A percentile compares a stretch with the other conserved stretches of the same genome.
Evolutionary conservation across 768 basidiomycete species (phyloP).

Genomic region (Pleurotus ostreatus): DNA sequence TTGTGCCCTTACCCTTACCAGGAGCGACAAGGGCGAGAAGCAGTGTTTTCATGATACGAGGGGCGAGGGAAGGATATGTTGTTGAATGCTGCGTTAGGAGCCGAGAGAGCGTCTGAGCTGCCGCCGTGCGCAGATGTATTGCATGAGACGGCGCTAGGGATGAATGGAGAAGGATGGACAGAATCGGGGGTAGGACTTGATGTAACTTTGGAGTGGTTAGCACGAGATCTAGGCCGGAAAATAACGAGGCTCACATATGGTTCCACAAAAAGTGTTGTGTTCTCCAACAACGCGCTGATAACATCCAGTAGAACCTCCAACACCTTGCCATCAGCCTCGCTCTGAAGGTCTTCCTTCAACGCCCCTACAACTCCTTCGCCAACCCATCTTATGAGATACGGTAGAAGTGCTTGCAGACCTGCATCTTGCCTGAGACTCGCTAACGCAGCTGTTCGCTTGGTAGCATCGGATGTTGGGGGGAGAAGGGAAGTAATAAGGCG

Average conservation of each 20-base stretch:
- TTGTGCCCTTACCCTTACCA: slow-evolving; percentile 71
- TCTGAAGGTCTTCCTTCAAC: slow-evolving; percentile 51
- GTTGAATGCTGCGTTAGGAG: slow-evolving; percentile 79
- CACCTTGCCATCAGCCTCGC: slow-evolving; percentile 62
- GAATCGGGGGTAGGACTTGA: slow-evolving; percentile 89
- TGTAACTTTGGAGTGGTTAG: slow-evolving; percentile 60
- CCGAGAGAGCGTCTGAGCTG: slow-evolving; percentile 81
- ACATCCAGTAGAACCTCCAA: slow-evolving; percentile 85
- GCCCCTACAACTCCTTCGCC: slow-evolving; percentile 79
- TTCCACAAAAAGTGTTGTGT: slow-evolving; percentile 87
- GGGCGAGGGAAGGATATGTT: slow-evolving; percentile 84
- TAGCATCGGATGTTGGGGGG: slow-evolving; percentile 60
- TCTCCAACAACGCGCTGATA: slow-evolving; percentile 80
- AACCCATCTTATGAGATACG: slow-evolving; percentile 94
- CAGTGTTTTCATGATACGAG: slow-evolving; percentile 92
- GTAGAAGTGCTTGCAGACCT: slow-evolving; percentile 85
- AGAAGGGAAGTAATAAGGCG: slow-evolving; percentile 83
- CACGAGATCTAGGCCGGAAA: neutral
- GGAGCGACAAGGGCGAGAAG: slow-evolving; percentile 76
- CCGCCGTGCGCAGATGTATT: slow-evolving; percentile 70
- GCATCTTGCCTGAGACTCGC: slow-evolving; percentile 88
- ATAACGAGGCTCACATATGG: slow-evolving; percentile 73
- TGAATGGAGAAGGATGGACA: slow-evolving; percentile 88
- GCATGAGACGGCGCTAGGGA: slow-evolving; percentile 71
- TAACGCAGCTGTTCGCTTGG: slow-evolving; percentile 84